A percentile compares a stretch with the other conserved stretches of the same genome.
phyloP scores from a whole-genome alignment of 768 basidiomycete genomes.

The Tylopilus intermedius region DNA sequence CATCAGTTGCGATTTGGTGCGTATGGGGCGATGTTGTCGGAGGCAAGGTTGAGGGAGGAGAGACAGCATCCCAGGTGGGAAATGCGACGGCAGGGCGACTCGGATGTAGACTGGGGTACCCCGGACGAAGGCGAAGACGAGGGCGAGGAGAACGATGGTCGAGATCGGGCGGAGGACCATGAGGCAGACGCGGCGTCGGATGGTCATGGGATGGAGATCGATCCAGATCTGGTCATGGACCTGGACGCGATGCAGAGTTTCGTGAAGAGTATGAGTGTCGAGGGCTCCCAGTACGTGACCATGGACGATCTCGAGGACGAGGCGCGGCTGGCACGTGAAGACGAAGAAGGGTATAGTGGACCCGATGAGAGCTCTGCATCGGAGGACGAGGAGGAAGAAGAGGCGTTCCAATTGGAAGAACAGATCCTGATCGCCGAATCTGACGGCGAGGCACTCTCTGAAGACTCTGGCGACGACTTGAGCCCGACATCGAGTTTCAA shows the following conservation, averaged over 20 bases:
- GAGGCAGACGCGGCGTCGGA: slow-evolving; percentile 28
- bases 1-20: slow-evolving; percentile 37
- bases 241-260: slow-evolving; percentile 51
- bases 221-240: slow-evolving; percentile 49
- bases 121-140: slow-evolving; percentile 34
- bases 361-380: slow-evolving; percentile 23
- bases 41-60: slow-evolving; percentile 43
- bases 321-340: slow-evolving; percentile 44
- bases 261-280: slow-evolving; percentile 43
- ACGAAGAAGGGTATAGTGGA: slow-evolving; percentile 36
- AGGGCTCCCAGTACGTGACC: slow-evolving; percentile 47
- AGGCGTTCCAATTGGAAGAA: slow-evolving; percentile 43
- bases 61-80: slow-evolving; percentile 36
- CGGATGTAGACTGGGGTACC: slow-evolving; percentile 66
- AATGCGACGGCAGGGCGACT: slow-evolving; percentile 57
- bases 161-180: slow-evolving; percentile 17
- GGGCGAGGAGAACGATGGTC: too few relatives aligned
- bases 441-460: slow-evolving; percentile 24
- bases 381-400: slow-evolving; percentile 39
- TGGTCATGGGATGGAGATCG: slow-evolving; percentile 54
- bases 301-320: slow-evolving; percentile 65
- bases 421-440: slow-evolving; percentile 37
- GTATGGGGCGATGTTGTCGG: slow-evolving; percentile 52
- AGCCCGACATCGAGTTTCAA: slow-evolving; percentile 35
- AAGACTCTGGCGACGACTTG: slow-evolving; percentile 29